Conservation (phyloP, 331 rosid genomes). For the Prunus yedoensis region DNA sequence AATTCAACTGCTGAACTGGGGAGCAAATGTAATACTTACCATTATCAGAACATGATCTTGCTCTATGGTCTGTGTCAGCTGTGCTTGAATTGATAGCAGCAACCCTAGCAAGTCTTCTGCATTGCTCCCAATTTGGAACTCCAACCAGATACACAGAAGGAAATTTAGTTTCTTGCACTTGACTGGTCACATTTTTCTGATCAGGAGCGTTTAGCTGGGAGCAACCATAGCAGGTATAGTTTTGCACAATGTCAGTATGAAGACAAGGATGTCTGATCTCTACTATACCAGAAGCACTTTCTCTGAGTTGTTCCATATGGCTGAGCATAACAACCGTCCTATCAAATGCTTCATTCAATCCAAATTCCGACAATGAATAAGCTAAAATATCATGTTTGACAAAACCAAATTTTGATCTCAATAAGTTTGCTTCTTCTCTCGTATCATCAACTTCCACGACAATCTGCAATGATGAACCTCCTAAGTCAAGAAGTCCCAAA, state of each 20-base stretch:
- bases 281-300: constrained; percentile 17
- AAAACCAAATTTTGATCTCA: constrained; percentile 58
- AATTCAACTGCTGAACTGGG: constrained; percentile 12
- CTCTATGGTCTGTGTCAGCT: constrained; percentile 31
- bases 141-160: constrained; percentile 52
- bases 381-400: constrained; percentile 48
- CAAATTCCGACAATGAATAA: constrained; percentile 65
- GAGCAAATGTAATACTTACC: constrained; percentile 24
- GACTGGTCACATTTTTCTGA: constrained; percentile 27
- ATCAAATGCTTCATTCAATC: constrained; percentile 83
- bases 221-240: constrained; percentile 65
- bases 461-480: constrained; percentile 85
- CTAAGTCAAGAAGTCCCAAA: constrained; percentile 81
- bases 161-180: constrained; percentile 22
- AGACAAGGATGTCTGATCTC: constrained; percentile 75
- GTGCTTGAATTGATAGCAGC: constrained; percentile 65
- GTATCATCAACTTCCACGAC: constrained; percentile 49
- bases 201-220: constrained; percentile 24
- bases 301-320: constrained; percentile 31
- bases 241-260: constrained; percentile 43
- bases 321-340: constrained; percentile 54
- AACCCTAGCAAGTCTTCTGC: constrained; percentile 64
- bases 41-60: constrained; percentile 31
- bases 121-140: constrained; percentile 69
- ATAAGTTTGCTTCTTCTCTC: constrained; percentile 33